Evolutionary conservation across 495 filamentous ascomycete species (phyloP), one percentile per base, ranked within the genome.

Genomic region (Penicillium nucicola): DNA sequence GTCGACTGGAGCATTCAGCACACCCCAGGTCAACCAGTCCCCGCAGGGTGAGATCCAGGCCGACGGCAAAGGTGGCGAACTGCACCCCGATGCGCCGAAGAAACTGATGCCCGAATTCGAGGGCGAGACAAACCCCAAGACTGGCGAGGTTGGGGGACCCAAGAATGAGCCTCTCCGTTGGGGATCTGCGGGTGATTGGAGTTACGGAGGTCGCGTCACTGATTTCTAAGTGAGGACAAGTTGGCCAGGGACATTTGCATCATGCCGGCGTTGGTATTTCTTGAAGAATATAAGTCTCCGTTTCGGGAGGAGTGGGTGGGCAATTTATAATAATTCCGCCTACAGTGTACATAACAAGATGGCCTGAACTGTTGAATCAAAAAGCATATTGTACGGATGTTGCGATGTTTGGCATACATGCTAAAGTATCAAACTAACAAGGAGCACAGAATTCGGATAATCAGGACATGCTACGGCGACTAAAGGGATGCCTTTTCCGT

Each of bases 161-260:
- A 98, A 97, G 82, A 98, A 97, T 68, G 93, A 98, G 71, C 93
- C 93, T 36, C 56, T 97, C 58, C 77, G 92, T 45, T 96, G 92
- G 92, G 90, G 91, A 0, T 65, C 73, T 20, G 67, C 57, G 3
- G 87, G 89, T 1, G 93, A 98, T 72, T 98, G 91, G 84, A 97
- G 90, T 60, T 98, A 87, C 69, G 96, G 96, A 71, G 93, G 93
- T 32, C 75, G 93, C 46, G 92, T 93, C 19, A 97, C 93, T 15
- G 93, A 97, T 72, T 98, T 98, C 65, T 98, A 49, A 58, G 42
- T 32, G 17, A 28, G 19, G 13, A 15, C 18, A 11, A 19, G 3
- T 34, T 38, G 31, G 14, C 10, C n/a, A 33, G 5, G 30, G 15
- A 37, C 9, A 20, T 45, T 42, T 54, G 54, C 56, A 60, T 62